Evolutionary conservation across 208 protist species (phyloP), one percentile per base, ranked within the genome.

Genomic region (Trypanosoma grayi): DNA sequence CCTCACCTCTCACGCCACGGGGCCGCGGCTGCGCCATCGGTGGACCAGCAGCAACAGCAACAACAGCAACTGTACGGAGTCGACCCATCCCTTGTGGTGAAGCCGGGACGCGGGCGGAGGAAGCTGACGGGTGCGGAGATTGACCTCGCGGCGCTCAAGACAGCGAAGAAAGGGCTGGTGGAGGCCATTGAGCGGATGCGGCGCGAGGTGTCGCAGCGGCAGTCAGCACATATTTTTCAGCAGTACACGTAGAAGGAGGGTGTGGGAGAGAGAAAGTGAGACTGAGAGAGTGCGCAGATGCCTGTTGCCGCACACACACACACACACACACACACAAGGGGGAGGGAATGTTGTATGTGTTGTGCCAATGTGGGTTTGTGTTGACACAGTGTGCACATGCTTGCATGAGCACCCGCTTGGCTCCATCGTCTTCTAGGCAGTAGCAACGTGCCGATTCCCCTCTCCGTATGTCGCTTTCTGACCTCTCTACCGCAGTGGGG

Each of bases 141-240:
- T 43, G 85, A 92, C 44, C 57, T 83, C 44, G 40, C 48, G 58
- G 68, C 76, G 46, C 71, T 92, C 46, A 48, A 60, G 54, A 22
- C 47, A 18, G 77, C 70, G 64, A 73, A 66, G 43, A 60, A 77
- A 28, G 75, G 65, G 22, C 66, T 92, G 36, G 34, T 73, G 39
- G 64, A 54, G 27, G 76, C 58, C 31, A 86, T 92, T 55, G 58
- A 84, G 39, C 66, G 70, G 57, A 81, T 88, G 74, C 67, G 79
- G 39, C 52, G 64, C 10, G 85, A 88, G 58, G 63, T 69, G 14
- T 52, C 71, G 41, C 55, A 70, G 10, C 78, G 78, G 41, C 85
- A 92, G 67, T 75, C 81, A 11, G 44, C 67, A 39, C 52, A 74
- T 9, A 64, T 75, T 20, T 58, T 77, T 45, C 67, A 79, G 20